These are phyloP conservation scores for Physcomitrium patens DNA, from an alignment of 225 moss, liverwort and hornwort species.

Conservation along the genomic window DNA sequence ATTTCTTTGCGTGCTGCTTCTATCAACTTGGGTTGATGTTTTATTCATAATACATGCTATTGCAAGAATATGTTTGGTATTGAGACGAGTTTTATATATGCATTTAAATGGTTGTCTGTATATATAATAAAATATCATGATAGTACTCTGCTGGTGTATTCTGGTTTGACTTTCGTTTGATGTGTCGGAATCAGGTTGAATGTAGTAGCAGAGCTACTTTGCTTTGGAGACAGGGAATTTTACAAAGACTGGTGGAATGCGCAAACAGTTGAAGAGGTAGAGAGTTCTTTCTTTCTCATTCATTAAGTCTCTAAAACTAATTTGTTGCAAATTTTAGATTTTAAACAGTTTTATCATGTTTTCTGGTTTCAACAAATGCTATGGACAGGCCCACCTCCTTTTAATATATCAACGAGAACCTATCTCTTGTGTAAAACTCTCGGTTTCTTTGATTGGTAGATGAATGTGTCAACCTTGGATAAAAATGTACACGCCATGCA, in stretches of 20 bases:
- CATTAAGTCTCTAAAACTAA: neutral
- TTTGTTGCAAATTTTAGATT: neutral
- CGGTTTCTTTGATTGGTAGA: neutral
- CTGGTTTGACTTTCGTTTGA: neutral
- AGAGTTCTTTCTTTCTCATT: neutral
- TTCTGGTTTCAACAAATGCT: too few species aligned
- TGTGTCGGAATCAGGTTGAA: constrained; percentile 53
- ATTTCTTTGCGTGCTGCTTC: neutral
- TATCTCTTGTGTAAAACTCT: neutral
- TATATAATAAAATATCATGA: neutral
- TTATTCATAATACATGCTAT: neutral
- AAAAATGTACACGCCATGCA: constrained; percentile 1
- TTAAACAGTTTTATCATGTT: too few species aligned
- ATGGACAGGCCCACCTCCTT: neutral
- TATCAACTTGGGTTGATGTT: neutral
- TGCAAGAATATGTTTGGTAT: neutral
- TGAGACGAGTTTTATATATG: neutral
- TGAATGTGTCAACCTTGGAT: neutral
- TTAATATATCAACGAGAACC: neutral
- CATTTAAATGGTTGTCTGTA: neutral
- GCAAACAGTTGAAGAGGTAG: constrained; percentile 77
- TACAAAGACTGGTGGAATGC: constrained; percentile 95
- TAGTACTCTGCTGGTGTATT: neutral
- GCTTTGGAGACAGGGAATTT: constrained; percentile 82
- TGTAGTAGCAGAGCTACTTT: constrained; percentile 68